Evolutionary conservation across 495 filamentous ascomycete species (phyloP).

Genomic region (Hypoxylon intermedium): DNA sequence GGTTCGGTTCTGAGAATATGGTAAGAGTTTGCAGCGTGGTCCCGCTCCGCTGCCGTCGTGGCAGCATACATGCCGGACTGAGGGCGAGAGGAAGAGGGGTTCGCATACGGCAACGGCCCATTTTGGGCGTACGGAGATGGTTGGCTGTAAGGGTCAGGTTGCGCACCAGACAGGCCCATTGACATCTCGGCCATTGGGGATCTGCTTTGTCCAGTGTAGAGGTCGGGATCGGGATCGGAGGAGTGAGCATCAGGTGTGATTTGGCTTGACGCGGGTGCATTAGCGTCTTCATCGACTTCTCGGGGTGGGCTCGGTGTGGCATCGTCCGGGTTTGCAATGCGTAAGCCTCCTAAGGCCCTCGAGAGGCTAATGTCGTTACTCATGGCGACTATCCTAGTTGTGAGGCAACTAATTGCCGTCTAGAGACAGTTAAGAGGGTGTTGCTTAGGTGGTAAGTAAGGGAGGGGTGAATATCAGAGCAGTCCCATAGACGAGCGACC

Average conservation of each 20-base stretch:
- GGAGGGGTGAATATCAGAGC: slow-evolving; percentile 23
- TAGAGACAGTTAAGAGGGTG: no score
- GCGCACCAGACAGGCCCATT: slow-evolving; percentile 14
- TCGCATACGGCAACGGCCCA: slow-evolving; percentile 37
- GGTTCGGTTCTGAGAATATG: slow-evolving; percentile 67
- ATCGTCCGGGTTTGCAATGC: slow-evolving; percentile 97
- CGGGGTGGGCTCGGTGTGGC: slow-evolving; percentile 65
- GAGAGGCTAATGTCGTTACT: slow-evolving; percentile 92
- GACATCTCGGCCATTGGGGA: slow-evolving; percentile 46
- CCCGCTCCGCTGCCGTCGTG: slow-evolving; percentile 42
- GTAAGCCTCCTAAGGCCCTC: slow-evolving; percentile 88
- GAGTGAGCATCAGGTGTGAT: slow-evolving; percentile 13
- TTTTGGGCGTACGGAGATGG: slow-evolving; percentile 34
- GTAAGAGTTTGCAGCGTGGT: slow-evolving; percentile 53
- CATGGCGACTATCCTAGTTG: slow-evolving; percentile 63
- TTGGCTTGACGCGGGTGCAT: slow-evolving; percentile 31
- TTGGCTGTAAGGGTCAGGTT: slow-evolving; percentile 23
- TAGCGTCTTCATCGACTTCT: slow-evolving; percentile 46
- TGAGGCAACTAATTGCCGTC: no score
- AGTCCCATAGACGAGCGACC: slow-evolving; percentile 4
- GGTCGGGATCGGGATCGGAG: slow-evolving; percentile 31
- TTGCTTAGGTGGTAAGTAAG: slow-evolving; percentile 8
- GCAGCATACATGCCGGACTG: slow-evolving; percentile 62
- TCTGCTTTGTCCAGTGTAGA: slow-evolving; percentile 27
- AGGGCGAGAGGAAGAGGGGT: slow-evolving; percentile 55